phyloP scores from a whole-genome alignment of 441 rosid genomes.

The Aleurites moluccanus region DNA sequence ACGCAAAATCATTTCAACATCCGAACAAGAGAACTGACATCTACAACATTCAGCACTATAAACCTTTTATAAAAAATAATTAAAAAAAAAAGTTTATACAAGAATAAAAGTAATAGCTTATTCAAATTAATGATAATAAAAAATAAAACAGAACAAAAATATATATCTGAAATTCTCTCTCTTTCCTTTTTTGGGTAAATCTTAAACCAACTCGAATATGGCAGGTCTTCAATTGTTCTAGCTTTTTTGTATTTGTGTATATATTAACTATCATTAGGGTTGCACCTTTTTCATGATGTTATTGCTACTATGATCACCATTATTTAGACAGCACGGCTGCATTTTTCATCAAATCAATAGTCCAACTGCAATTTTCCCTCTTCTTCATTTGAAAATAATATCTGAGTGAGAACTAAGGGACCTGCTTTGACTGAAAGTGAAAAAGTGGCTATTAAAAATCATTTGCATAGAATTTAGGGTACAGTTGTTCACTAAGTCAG shows the following conservation, averaged over 20 bases:
- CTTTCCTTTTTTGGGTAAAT: background rate
- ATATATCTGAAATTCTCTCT: background rate
- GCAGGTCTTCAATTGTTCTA: background rate
- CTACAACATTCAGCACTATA: background rate
- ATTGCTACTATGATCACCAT: background rate
- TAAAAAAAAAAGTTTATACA: background rate
- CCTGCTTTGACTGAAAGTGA: background rate
- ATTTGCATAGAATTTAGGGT: background rate
- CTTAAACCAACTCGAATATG: background rate
- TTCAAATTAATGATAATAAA: background rate
- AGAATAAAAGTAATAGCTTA: background rate
- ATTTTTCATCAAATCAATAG: background rate
- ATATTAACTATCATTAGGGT: background rate
- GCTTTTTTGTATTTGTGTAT: background rate
- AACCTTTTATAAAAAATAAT: background rate
- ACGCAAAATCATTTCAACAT: constrained; percentile 28
- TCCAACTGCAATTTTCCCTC: background rate
- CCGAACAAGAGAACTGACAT: constrained; percentile 21
- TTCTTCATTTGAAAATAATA: background rate
- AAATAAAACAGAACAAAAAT: background rate
- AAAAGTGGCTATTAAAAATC: background rate
- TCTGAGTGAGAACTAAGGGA: background rate
- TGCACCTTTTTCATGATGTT: background rate
- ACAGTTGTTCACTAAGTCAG: constrained; percentile 4
- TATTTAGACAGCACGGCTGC: background rate